Evolutionary conservation across 2,329 filamentous ascomycete genomes (phyloP).

Genomic region (Berkeleyomyces rouxiae): DNA sequence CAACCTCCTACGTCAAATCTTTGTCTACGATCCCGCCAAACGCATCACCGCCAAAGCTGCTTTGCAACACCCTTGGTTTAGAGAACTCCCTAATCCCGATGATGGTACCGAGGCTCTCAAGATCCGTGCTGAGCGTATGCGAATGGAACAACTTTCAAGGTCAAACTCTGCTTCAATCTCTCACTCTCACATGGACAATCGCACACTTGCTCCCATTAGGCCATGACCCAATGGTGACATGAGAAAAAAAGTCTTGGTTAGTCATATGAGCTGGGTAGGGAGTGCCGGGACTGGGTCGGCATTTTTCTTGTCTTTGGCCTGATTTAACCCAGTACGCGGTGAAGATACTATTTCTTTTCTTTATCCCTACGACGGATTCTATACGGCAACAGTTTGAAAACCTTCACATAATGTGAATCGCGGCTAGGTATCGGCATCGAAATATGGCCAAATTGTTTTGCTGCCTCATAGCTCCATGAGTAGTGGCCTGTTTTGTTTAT

Average conservation of each 20-base stretch:
- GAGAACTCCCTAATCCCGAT: slow-evolving; percentile 43
- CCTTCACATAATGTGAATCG: too few species aligned
- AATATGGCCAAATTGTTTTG: too few species aligned
- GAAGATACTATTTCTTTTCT: too few species aligned
- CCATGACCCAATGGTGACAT: not conserved
- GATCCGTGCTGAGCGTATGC: slow-evolving; percentile 38
- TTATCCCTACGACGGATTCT: too few species aligned
- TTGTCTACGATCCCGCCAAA: slow-evolving; percentile 48
- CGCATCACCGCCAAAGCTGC: slow-evolving; percentile 52
- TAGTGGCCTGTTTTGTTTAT: too few species aligned
- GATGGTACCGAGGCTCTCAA: slow-evolving; percentile 53
- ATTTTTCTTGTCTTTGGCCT: too few species aligned
- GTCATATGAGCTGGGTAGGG: not conserved
- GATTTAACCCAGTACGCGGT: too few species aligned
- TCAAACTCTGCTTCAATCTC: not conserved
- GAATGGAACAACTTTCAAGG: slow-evolving; percentile 23
- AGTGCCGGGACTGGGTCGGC: not conserved
- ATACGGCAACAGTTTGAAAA: too few species aligned
- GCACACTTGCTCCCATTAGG: slow-evolving; percentile 5
- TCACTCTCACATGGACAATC: not conserved
- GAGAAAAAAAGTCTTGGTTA: not conserved
- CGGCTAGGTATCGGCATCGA: too few species aligned
- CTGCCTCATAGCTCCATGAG: too few species aligned
- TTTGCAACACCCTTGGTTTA: slow-evolving; percentile 51
- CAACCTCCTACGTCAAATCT: slow-evolving; percentile 48